Base-by-base conservation (phyloP, 1,284 basidiomycete genomes). In the Ustilago cynodontis region DNA sequence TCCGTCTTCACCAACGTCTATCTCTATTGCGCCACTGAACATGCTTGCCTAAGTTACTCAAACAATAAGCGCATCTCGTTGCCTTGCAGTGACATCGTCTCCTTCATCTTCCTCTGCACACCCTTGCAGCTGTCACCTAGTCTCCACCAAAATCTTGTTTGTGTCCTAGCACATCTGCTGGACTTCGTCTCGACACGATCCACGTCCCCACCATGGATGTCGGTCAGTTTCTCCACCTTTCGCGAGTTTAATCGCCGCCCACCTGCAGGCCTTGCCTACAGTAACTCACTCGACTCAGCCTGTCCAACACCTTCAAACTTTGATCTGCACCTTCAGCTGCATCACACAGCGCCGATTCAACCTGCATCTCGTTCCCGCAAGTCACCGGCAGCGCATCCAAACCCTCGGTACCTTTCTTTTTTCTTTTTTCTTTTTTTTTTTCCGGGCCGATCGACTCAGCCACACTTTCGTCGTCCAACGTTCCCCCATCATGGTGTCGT, bases 171-270 rank as follows among this genome's bases (percentile, higher is more conserved):
- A 49, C 33, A 39, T 14, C 16, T 33, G 60, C 50, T 58, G 41
- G 55, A 49, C 47, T 55, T 29, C 31, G 49, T 39, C 22, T 59
- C 39, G 26, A 52, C 18, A 53, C 59, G 52, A 56, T 47, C 65
- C 60, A 60, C 70, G 59, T 67, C 65, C 64, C 61, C 64, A 72
- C 62, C 65, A 72, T 72, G 70, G 70, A 72, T 64, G 70, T 54
- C 70, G 70, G 70, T 64, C 65, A 66, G 53, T 49, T 57, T 45
- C 57, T 64, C 50, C 59, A 56, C 53, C 45, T 29, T 57, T 22
- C 47, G 60, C 59, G 57, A 67, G 70, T 57, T 35, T 72, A 72
- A 67, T 49, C 65, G 57, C 65, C 63, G 51, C 45, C 49, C 41
- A 53, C 51, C 56, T 61, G 50, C 52, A 37, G 47, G 47, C 47